phyloP scores from a whole-genome alignment of 257 asterid genomes.

The Dorcoceras hygrometricum region DNA sequence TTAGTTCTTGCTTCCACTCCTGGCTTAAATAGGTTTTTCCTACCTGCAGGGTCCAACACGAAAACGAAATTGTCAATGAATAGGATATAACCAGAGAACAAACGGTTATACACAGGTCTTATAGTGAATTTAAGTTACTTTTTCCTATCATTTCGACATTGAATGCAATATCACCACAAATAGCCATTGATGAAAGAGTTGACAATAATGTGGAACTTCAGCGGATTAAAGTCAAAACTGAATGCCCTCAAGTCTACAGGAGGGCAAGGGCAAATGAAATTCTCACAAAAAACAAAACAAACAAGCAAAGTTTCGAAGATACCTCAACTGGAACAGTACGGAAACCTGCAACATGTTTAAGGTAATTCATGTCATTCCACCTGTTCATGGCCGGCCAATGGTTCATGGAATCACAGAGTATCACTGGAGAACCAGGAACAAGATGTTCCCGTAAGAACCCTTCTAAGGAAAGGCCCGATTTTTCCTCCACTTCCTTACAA shows the following conservation, averaged over 20 bases:
- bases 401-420: constrained; percentile 75
- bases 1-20: constrained; percentile 75
- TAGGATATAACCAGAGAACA: neutral
- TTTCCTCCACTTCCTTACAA: constrained; percentile 34
- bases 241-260: neutral
- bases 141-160: neutral
- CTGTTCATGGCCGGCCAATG: constrained; percentile 89
- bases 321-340: constrained; percentile 99
- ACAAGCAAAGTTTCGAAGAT: constrained; percentile 19
- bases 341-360: constrained; percentile 71
- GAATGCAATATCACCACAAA: neutral
- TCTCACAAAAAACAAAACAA: neutral
- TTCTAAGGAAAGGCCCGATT: constrained; percentile 41
- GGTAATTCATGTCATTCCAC: constrained; percentile 86
- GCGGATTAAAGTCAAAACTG: neutral
- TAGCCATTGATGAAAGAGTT: neutral
- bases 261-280: constrained; percentile 9
- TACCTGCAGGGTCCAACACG: constrained; percentile 34
- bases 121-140: neutral
- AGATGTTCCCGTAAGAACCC: constrained; percentile 50
- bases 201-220: neutral
- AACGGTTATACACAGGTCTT: neutral
- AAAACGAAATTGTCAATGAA: neutral
- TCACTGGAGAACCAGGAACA: constrained; percentile 36
- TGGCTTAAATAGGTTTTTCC: constrained; percentile 60